Evolutionary conservation across 177 flowering plant species (phyloP).

Genomic region (Vitis hybrid): DNA sequence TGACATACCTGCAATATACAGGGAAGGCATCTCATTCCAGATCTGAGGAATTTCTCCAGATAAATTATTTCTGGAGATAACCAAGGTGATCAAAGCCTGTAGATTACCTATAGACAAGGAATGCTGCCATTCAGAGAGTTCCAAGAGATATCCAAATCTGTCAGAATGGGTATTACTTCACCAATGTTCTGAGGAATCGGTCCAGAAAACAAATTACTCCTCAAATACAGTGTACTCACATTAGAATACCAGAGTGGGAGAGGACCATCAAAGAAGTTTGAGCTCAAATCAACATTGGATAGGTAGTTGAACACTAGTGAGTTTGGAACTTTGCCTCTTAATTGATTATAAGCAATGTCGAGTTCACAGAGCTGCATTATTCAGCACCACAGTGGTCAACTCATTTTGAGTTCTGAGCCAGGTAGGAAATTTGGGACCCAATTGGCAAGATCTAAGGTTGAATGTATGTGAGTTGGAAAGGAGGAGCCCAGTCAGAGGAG

Average conservation of each 20-base stretch:
- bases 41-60: constrained; percentile 12
- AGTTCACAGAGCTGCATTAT: background rate
- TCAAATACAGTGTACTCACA: background rate
- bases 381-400: background rate
- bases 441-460: background rate
- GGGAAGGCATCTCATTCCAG: background rate
- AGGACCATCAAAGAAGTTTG: constrained; percentile 19
- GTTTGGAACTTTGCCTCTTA: constrained; percentile 15
- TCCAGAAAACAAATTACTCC: constrained; percentile 18
- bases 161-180: constrained; percentile 9
- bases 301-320: background rate
- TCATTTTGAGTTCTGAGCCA: constrained; percentile 22
- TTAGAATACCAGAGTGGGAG: constrained; percentile 12
- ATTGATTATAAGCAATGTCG: constrained; percentile 10
- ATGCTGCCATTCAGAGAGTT: constrained; percentile 19
- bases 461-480: constrained; percentile 20
- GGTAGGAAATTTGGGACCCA: constrained; percentile 22
- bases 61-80: constrained; percentile 10
- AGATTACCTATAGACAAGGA: constrained; percentile 13
- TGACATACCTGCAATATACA: constrained; percentile 9
- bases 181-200: constrained; percentile 18
- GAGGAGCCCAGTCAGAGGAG: constrained; percentile 19
- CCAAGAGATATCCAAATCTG: constrained; percentile 9
- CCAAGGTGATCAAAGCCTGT: background rate
- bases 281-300: constrained; percentile 3